A percentile compares a stretch with the other conserved stretches of the same genome.
Evolutionary conservation across 192 early-diverging fungal species (phyloP).

Genomic region (Umbelopsis sp.): DNA sequence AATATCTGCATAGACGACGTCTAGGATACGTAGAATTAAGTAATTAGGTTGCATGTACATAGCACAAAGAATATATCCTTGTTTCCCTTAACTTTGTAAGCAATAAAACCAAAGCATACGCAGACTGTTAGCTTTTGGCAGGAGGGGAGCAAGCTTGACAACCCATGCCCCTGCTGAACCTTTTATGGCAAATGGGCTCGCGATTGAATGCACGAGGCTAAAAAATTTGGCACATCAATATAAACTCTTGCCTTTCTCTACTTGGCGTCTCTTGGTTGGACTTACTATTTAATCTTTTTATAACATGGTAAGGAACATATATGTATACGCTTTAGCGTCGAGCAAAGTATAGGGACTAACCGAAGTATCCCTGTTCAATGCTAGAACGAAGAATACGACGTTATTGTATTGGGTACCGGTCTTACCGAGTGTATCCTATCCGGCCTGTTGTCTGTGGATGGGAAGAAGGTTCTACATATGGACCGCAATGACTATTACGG

Average conservation of each 20-base stretch:
- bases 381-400: conserved; percentile 88
- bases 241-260: neutral
- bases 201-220: neutral
- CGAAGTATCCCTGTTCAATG: neutral
- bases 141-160: neutral
- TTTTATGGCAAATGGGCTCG: conserved; percentile 15
- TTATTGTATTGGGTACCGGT: conserved; percentile 86
- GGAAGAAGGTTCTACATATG: conserved; percentile 91
- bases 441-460: conserved; percentile 83
- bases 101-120: neutral
- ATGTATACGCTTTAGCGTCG: neutral
- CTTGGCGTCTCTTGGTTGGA: neutral
- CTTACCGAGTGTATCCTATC: conserved; percentile 90
- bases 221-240: neutral
- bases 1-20: conserved; percentile 11
- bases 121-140: neutral
- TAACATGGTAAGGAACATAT: neutral
- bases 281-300: neutral
- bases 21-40: conserved; percentile 14
- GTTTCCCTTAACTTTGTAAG: neutral
- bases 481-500: conserved; percentile 99
- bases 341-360: neutral
- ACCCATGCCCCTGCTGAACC: conserved; percentile 16
- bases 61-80: neutral
- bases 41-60: neutral